Evolutionary conservation across 495 filamentous ascomycete species (phyloP).

Genomic region (Xylaria palmicola): DNA sequence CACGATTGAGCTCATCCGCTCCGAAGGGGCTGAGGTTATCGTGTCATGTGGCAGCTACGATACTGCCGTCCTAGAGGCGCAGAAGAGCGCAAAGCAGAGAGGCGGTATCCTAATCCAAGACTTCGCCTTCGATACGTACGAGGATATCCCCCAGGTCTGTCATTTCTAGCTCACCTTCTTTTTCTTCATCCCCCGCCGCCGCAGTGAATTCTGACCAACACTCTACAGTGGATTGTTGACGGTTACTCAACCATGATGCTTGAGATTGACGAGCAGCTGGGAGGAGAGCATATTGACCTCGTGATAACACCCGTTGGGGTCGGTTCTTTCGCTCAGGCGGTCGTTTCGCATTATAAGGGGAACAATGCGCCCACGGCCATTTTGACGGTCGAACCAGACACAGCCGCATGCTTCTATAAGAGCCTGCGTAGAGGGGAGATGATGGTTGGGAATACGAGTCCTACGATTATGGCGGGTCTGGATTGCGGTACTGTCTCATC

Average conservation of each 20-base stretch:
- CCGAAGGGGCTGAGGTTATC: slow-evolving; percentile 57
- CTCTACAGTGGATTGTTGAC: slow-evolving; percentile 62
- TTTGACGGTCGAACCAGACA: slow-evolving; percentile 62
- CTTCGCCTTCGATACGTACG: slow-evolving; percentile 60
- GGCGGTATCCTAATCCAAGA: slow-evolving; percentile 62
- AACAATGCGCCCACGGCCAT: slow-evolving; percentile 31
- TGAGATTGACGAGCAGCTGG: slow-evolving; percentile 59
- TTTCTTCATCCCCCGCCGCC: background rate
- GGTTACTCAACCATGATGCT: slow-evolving; percentile 68
- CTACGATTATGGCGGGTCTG: slow-evolving; percentile 68
- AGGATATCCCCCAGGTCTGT: slow-evolving; percentile 54
- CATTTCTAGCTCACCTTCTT: background rate
- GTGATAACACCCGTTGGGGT: slow-evolving; percentile 63
- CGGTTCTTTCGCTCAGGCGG: slow-evolving; percentile 63
- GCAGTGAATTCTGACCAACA: background rate
- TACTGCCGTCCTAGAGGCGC: slow-evolving; percentile 49
- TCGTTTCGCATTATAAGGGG: slow-evolving; percentile 57
- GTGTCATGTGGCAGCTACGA: slow-evolving; percentile 62
- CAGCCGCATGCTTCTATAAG: slow-evolving; percentile 57
- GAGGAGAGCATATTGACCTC: slow-evolving; percentile 33
- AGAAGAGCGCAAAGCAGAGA: slow-evolving; percentile 30
- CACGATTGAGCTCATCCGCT: slow-evolving; percentile 52
- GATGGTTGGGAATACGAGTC: slow-evolving; percentile 44
- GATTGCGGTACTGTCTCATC: slow-evolving; percentile 65
- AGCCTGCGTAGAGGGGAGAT: slow-evolving; percentile 49